Conservation (phyloP, 1,139 yeast genomes). For the Debaryomyces nepalensis region DNA sequence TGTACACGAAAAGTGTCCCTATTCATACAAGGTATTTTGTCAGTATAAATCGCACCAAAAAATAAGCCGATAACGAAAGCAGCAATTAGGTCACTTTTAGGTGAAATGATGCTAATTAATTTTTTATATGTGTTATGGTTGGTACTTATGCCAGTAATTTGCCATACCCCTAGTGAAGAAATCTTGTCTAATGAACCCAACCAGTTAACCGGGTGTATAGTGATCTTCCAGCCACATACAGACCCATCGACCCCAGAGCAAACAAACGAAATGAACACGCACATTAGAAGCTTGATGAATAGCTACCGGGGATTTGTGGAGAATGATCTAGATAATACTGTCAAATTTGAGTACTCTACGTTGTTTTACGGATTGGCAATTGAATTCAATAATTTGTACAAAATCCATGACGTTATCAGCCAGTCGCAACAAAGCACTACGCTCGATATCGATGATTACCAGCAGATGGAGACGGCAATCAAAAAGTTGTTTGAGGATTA, state of each 20-base stretch:
- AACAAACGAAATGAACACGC: constrained; percentile 3
- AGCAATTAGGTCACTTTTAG: neutral
- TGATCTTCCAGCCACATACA: constrained; percentile 3
- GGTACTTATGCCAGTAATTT: constrained; percentile 2
- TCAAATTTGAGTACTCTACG: constrained; percentile 15
- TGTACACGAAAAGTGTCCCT: neutral
- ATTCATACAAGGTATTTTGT: neutral
- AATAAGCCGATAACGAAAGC: neutral
- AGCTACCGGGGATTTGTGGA: constrained; percentile 14
- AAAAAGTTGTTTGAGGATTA: constrained; percentile 5
- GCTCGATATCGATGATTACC: constrained; percentile 6
- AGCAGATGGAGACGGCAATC: constrained; percentile 1
- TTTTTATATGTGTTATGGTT: constrained; percentile 2
- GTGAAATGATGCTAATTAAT: neutral
- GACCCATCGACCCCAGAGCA: constrained; percentile 2
- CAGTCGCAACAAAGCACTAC: constrained; percentile 1
- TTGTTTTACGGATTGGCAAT: constrained; percentile 19
- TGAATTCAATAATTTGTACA: constrained; percentile 12
- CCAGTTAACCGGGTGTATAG: constrained; percentile 1
- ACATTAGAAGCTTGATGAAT: constrained; percentile 4
- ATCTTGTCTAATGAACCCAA: neutral
- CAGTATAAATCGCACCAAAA: constrained; percentile 1
- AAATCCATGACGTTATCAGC: constrained; percentile 3
- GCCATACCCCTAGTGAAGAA: constrained; percentile 2
- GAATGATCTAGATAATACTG: constrained; percentile 12